phyloP scores from a whole-genome alignment of 2,329 filamentous ascomycete species.

The Xylaria sp. region DNA sequence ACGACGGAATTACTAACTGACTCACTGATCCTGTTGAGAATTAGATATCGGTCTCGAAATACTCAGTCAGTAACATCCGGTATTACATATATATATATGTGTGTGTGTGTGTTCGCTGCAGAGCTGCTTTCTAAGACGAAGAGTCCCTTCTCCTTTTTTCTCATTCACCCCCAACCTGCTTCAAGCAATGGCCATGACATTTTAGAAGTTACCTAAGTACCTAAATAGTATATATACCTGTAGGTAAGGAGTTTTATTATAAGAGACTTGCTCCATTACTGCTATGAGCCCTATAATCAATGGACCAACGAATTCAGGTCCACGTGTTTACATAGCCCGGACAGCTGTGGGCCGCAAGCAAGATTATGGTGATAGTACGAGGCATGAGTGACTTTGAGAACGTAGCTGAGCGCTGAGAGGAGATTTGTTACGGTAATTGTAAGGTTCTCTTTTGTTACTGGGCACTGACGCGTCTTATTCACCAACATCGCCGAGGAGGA shows the following conservation, averaged over 20 bases:
- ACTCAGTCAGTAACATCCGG: no score
- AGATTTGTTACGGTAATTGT: background rate
- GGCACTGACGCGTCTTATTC: constrained; percentile 13
- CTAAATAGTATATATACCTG: no score
- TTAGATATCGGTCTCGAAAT: no score
- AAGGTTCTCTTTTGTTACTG: background rate
- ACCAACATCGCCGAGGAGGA: constrained; percentile 16
- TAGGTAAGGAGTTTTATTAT: background rate
- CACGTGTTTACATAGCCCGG: background rate
- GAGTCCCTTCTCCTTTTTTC: no score
- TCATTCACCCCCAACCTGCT: no score
- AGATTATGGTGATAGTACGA: background rate
- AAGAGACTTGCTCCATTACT: background rate
- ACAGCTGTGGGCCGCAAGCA: background rate
- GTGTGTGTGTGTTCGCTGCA: no score
- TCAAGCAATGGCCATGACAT: background rate
- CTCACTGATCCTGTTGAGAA: no score
- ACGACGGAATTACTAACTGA: no score
- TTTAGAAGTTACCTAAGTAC: background rate
- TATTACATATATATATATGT: no score
- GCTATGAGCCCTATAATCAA: background rate
- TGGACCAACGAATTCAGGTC: background rate
- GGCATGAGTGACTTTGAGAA: background rate
- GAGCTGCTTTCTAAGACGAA: no score
- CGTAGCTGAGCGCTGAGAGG: constrained; percentile 1